These are phyloP conservation scores for Sclerotinia spermophila DNA, from an alignment of 2,329 filamentous ascomycete species.

Conservation along the genomic window DNA sequence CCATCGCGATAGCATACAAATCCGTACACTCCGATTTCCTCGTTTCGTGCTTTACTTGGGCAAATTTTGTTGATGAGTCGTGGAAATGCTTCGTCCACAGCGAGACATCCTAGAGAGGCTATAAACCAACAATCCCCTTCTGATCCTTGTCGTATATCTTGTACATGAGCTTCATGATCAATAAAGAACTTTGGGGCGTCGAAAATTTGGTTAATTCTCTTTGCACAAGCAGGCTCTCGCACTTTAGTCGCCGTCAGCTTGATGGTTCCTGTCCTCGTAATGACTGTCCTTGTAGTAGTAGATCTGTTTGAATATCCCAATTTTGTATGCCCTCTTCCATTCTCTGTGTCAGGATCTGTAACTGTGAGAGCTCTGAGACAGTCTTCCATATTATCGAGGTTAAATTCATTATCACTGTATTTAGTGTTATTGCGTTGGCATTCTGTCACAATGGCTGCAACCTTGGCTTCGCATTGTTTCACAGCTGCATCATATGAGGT, in stretches of 20 bases:
- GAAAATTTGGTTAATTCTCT: slow-evolving; percentile 72
- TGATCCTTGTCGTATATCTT: slow-evolving; percentile 74
- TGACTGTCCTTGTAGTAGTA: slow-evolving; percentile 1
- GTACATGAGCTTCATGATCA: slow-evolving; percentile 64
- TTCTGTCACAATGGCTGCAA: slow-evolving; percentile 54
- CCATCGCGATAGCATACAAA: slow-evolving; percentile 86
- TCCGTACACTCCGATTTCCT: slow-evolving; percentile 76
- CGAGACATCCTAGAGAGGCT: slow-evolving; percentile 72
- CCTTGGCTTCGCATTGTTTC: slow-evolving; percentile 62
- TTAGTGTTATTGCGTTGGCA: slow-evolving; percentile 75
- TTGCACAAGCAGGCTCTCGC: slow-evolving; percentile 38
- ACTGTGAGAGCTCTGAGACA: slow-evolving; percentile 21
- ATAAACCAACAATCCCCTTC: slow-evolving; percentile 86
- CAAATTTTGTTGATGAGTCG: slow-evolving; percentile 48
- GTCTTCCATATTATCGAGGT: slow-evolving; percentile 55
- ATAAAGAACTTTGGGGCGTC: slow-evolving; percentile 73
- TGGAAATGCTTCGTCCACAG: slow-evolving; percentile 40
- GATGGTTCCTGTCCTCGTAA: slow-evolving; percentile 18
- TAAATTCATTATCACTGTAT: slow-evolving; percentile 77
- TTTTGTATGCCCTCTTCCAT: too few relatives aligned
- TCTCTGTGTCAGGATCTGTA: background rate
- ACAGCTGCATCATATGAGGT: slow-evolving; percentile 69
- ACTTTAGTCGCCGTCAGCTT: slow-evolving; percentile 21
- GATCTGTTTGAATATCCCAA: background rate
- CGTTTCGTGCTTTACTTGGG: slow-evolving; percentile 25